phyloP scores from a whole-genome alignment of 2,329 filamentous ascomycete genomes.

The Beauveria bassiana region DNA sequence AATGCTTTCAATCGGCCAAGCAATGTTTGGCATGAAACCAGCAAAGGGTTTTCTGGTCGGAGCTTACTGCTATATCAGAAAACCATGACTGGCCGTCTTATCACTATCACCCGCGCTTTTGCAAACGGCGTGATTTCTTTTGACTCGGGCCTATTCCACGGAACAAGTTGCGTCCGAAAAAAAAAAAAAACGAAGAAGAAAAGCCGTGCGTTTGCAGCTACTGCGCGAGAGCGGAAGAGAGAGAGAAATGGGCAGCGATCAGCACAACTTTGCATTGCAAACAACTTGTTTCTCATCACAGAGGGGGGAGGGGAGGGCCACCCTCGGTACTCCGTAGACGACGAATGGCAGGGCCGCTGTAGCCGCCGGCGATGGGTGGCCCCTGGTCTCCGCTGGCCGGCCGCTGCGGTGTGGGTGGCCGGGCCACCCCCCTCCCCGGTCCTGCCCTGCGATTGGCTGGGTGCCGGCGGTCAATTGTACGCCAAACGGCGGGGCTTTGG shows the following conservation, averaged over 20 bases:
- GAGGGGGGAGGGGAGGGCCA: too few species aligned
- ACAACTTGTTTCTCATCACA: too few species aligned
- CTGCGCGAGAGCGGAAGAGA: too few species aligned
- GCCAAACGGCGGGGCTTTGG: neutral
- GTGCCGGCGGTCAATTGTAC: neutral
- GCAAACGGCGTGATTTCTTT: neutral
- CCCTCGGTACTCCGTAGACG: too few species aligned
- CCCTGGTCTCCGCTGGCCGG: neutral
- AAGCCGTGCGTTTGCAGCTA: too few species aligned
- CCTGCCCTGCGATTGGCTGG: neutral
- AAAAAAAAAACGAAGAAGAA: too few species aligned
- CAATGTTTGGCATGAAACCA: too few species aligned
- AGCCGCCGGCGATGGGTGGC: neutral
- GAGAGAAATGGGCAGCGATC: too few species aligned
- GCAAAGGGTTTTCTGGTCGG: too few species aligned
- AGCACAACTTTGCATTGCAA: too few species aligned
- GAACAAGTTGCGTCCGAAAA: neutral
- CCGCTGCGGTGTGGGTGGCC: neutral
- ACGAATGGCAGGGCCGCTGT: constrained; percentile 4
- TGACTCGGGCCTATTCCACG: neutral
- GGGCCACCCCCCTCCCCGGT: neutral
- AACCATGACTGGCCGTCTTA: neutral
- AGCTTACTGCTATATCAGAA: neutral
- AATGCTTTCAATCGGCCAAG: too few species aligned
- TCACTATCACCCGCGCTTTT: too few species aligned